Evolutionary conservation across 2,329 filamentous ascomycete genomes (phyloP).

Genomic region (Penicillium sclerotiorum): DNA sequence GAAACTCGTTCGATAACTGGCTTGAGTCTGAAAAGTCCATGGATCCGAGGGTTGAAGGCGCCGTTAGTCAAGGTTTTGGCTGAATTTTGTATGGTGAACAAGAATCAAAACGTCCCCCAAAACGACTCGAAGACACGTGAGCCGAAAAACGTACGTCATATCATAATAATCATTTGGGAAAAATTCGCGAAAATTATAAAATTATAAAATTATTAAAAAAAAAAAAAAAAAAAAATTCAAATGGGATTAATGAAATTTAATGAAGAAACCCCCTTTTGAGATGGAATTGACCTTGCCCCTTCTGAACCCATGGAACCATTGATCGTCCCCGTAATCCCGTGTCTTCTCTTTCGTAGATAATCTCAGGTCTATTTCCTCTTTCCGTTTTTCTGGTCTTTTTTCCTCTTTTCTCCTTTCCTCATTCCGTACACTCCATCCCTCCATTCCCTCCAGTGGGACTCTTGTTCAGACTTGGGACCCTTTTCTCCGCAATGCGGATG

Average conservation of each 20-base stretch:
- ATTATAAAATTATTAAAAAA: background rate
- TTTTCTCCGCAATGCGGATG: constrained; percentile 26
- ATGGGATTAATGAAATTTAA: background rate
- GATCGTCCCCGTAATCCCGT: constrained; percentile 21
- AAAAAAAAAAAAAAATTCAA: background rate
- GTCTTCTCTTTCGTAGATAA: too few species aligned
- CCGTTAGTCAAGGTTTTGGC: too few species aligned
- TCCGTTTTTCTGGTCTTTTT: constrained; percentile 5
- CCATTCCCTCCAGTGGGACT: constrained; percentile 2
- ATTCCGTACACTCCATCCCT: constrained; percentile 2
- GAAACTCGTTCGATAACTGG: too few species aligned
- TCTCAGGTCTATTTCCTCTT: too few species aligned
- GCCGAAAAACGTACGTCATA: constrained; percentile 8
- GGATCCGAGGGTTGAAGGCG: too few species aligned
- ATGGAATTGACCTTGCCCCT: constrained; percentile 11
- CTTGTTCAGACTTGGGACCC: constrained; percentile 7
- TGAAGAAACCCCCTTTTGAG: constrained; percentile 10
- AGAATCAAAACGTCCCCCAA: background rate
- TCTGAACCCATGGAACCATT: constrained; percentile 23
- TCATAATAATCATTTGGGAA: background rate
- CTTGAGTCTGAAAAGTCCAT: too few species aligned
- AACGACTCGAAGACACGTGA: constrained; percentile 3
- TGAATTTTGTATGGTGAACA: too few species aligned
- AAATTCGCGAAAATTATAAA: background rate
- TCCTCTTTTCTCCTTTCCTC: constrained; percentile 5